Percentiles rank a stretch among this genome's conserved stretches.
Evolutionary conservation across 257 asterid genomes (phyloP).

Genomic region (Thymus mandschuricus): DNA sequence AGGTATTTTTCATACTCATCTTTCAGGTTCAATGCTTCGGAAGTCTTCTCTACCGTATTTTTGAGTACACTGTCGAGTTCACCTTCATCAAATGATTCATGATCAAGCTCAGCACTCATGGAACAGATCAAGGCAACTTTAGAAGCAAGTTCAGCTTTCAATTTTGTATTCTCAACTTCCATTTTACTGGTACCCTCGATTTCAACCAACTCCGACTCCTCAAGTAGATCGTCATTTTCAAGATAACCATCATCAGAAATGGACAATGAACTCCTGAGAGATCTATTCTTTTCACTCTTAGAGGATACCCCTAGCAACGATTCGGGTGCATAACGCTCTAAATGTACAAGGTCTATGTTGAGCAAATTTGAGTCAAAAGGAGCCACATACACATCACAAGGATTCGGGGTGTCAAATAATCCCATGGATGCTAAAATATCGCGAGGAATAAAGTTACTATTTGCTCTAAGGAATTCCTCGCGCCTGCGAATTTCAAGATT

Average conservation of each 20-base stretch:
- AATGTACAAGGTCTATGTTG: conserved; percentile 71
- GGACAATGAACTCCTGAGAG: conserved; percentile 56
- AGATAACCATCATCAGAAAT: conserved; percentile 35
- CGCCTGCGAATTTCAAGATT: conserved; percentile 78
- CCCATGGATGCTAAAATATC: conserved; percentile 89
- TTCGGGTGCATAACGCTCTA: conserved; percentile 92
- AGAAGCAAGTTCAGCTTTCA: conserved; percentile 97
- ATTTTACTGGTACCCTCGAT: conserved; percentile 80
- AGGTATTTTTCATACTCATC: conserved; percentile 87
- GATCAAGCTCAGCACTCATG: conserved; percentile 59
- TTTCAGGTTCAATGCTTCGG: conserved; percentile 78
- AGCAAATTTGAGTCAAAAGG: conserved; percentile 81
- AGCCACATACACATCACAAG: conserved; percentile 78
- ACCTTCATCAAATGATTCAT: conserved; percentile 64
- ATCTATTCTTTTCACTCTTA: conserved; percentile 56
- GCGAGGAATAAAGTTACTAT: conserved; percentile 70
- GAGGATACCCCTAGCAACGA: conserved; percentile 58
- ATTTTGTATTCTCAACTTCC: conserved; percentile 95
- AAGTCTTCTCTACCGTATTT: conserved; percentile 69
- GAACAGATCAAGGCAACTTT: conserved; percentile 85
- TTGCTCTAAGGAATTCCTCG: conserved; percentile 72
- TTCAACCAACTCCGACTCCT: conserved; percentile 72
- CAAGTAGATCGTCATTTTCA: conserved; percentile 53
- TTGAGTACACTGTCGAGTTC: conserved; percentile 60
- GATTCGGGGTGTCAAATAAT: conserved; percentile 74